phyloP scores from a whole-genome alignment of 1,284 basidiomycete genomes.

The Trichosporon inkin region DNA sequence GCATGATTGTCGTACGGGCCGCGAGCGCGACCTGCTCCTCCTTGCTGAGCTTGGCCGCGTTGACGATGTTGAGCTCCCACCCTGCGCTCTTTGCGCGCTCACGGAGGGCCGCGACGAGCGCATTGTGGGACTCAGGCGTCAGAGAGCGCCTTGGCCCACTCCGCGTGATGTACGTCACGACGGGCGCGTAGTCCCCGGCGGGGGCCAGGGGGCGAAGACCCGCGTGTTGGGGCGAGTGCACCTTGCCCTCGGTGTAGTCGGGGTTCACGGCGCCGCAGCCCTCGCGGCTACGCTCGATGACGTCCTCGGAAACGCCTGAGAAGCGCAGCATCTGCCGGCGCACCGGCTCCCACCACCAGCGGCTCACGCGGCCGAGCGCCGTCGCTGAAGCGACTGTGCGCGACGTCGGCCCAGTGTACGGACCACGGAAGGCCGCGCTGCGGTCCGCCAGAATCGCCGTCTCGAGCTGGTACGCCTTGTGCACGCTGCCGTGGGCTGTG shows the following conservation, averaged over 20 bases:
- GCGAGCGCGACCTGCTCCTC: conserved; percentile 50
- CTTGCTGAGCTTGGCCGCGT: conserved; percentile 47
- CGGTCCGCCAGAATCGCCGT: conserved; percentile 62
- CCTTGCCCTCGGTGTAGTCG: conserved; percentile 12
- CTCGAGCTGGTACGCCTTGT: conserved; percentile 50
- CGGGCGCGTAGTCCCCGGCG: conserved; percentile 50
- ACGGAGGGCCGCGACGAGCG: conserved; percentile 58
- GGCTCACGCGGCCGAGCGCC: conserved; percentile 51
- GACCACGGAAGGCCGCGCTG: conserved; percentile 66
- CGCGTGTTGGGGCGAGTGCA: conserved; percentile 30
- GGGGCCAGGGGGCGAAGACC: conserved; percentile 27
- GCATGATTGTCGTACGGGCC: conserved; percentile 68
- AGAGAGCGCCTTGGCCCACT: conserved; percentile 61
- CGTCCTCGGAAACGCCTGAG: conserved; percentile 55
- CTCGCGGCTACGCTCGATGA: conserved; percentile 46
- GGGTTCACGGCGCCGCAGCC: conserved; percentile 40
- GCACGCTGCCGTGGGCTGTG: conserved; percentile 42
- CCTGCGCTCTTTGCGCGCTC: conserved; percentile 57
- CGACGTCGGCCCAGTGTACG: conserved; percentile 62
- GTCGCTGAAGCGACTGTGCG: conserved; percentile 56
- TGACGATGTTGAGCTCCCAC: conserved; percentile 59
- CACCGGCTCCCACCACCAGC: conserved; percentile 68
- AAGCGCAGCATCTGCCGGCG: conserved; percentile 61
- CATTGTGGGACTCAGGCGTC: conserved; percentile 59
- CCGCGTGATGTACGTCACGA: conserved; percentile 71